Evolutionary conservation across 177 flowering plant species (phyloP), one percentile per base, ranked within the genome.

Genomic region (Telopea speciosissima): DNA sequence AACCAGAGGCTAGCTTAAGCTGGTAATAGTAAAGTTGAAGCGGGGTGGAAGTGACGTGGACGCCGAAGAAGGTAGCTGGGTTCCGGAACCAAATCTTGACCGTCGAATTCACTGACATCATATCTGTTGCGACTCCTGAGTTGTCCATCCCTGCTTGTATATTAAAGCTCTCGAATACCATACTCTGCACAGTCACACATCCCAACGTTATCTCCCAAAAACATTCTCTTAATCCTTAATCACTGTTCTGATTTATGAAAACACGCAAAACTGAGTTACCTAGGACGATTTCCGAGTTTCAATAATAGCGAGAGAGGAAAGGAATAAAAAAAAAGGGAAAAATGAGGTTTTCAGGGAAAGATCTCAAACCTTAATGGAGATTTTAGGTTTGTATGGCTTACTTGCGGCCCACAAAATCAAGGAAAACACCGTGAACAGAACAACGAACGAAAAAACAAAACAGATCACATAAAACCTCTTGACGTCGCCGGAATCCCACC

Each of bases 381-480:
- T 74, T 59, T 67, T 62, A 12, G 97, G 97, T 61, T 72, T 68
- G 81, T 85, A 86, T n/a, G 85, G 60, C 70, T 77, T 79, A 73
- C 96, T 88, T 2, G 93, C 86, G 8, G 85, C 99, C 96, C 97
- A 95, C 56, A 95, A 71, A 68, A 89, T 92, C 75, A 95, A 69
- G 7, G 89, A 87, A 77, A 95, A 95, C 24, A 76, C 24, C 5
- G 87, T 60, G 59, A 95, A 92, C 63, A 92, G 76, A 19, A 85
- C 70, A 2, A 81, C 63, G 65, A 95, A 92, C 12, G 82, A 74
- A 49, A 88, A 64, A 36, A 83, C 59, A 61, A 91, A 86, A 66
- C 88, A 84, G 5, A 82, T 2, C 28, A 75, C 68, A 66, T 82
- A 90, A 26, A 87, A 72, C 77, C 87, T 81, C 24, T 73, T 63